Percentiles rank a stretch among this genome's conserved stretches.
Evolutionary conservation across 768 basidiomycete species (phyloP).

Genomic region (Tylopilus balloui): DNA sequence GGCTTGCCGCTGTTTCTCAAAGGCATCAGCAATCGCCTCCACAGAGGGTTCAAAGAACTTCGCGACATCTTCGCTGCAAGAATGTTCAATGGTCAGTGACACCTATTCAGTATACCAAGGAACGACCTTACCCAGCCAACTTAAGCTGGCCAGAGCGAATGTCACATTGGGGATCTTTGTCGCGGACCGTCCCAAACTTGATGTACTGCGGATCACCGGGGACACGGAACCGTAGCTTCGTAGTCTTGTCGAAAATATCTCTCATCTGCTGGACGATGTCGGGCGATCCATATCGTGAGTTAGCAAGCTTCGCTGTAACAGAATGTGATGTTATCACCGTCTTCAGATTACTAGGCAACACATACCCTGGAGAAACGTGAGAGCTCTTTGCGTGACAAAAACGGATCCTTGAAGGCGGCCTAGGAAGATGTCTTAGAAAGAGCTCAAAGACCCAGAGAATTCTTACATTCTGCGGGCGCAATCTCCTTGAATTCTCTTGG

Average conservation of each 20-base stretch:
- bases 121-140: conserved; percentile 33
- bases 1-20: conserved; percentile 26
- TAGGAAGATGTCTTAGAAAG: conserved; percentile 4
- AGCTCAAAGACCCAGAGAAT: not conserved
- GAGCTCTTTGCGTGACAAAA: conserved; percentile 30
- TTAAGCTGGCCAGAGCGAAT: conserved; percentile 38
- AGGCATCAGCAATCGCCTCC: conserved; percentile 31
- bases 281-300: conserved; percentile 25
- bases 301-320: conserved; percentile 25
- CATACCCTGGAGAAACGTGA: conserved; percentile 26
- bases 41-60: conserved; percentile 43
- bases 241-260: conserved; percentile 32
- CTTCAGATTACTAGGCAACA: not conserved
- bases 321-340: not conserved
- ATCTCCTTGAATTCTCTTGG: conserved; percentile 32
- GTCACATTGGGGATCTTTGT: conserved; percentile 31
- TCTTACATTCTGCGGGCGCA: conserved; percentile 28
- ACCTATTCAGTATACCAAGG: not conserved
- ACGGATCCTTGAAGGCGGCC: conserved; percentile 38
- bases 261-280: conserved; percentile 33
- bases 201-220: conserved; percentile 33
- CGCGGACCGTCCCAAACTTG: conserved; percentile 36
- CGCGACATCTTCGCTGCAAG: conserved; percentile 32
- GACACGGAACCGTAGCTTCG: conserved; percentile 39
- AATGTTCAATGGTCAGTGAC: not conserved